These are phyloP conservation scores for Monosporascus cannonballus DNA, from an alignment of 2,329 filamentous ascomycete species.

Conservation along the genomic window DNA sequence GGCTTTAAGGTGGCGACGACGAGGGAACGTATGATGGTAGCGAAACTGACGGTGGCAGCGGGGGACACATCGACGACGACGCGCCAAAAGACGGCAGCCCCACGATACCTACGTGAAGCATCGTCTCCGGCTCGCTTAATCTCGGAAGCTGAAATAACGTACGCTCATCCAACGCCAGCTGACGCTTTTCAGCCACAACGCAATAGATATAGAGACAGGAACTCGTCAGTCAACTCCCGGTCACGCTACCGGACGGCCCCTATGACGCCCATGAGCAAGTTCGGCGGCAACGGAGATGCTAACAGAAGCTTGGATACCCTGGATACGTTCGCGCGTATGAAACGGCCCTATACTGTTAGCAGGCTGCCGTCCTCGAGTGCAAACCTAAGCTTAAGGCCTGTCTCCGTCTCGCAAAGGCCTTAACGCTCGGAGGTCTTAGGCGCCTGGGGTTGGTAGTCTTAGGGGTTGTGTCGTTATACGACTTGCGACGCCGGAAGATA, in stretches of 20 bases:
- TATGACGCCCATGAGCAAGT: constrained; percentile 43
- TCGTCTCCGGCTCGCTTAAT: constrained; percentile 12
- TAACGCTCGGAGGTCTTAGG: constrained; percentile 24
- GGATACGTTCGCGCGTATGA: constrained; percentile 37
- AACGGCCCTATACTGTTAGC: constrained; percentile 29
- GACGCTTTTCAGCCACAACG: constrained; percentile 3
- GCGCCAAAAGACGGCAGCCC: constrained; percentile 36
- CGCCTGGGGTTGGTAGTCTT: background rate
- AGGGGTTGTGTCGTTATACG: background rate
- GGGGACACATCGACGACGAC: constrained; percentile 30
- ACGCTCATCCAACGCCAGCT: constrained; percentile 8
- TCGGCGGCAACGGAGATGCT: constrained; percentile 28
- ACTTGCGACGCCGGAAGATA: background rate
- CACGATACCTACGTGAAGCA: constrained; percentile 28
- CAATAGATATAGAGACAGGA: constrained; percentile 17
- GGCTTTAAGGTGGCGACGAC: constrained; percentile 2
- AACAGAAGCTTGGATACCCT: constrained; percentile 26
- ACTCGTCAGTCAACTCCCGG: constrained; percentile 36
- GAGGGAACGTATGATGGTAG: background rate
- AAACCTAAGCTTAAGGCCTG: constrained; percentile 28
- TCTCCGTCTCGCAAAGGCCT: constrained; percentile 24
- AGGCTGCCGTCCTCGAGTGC: constrained; percentile 22
- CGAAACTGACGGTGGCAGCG: constrained; percentile 12
- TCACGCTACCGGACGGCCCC: constrained; percentile 45
- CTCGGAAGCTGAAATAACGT: background rate